Evolutionary conservation across 345 rosid genomes (phyloP).

Genomic region (Odontarrhena argentea): DNA sequence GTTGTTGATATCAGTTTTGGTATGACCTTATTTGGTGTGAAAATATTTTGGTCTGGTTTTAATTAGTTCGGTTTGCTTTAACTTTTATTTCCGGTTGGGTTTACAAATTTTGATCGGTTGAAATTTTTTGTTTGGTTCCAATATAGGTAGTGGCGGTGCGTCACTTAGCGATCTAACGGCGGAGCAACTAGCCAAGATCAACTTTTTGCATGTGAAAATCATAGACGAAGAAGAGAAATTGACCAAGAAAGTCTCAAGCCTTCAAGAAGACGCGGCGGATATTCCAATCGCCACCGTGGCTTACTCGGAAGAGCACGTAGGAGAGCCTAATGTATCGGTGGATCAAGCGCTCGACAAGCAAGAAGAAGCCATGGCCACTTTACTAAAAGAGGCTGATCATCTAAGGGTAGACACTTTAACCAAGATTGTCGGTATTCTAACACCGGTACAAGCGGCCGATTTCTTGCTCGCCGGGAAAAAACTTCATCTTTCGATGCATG

Average conservation of each 20-base stretch:
- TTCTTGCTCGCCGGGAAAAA: constrained; percentile 44
- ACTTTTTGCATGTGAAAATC: constrained; percentile 43
- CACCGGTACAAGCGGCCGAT: constrained; percentile 46
- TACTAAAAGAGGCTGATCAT: constrained; percentile 46
- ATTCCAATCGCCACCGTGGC: constrained; percentile 45
- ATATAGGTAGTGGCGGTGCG: constrained; percentile 26
- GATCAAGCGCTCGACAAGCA: constrained; percentile 40
- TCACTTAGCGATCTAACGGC: constrained; percentile 43
- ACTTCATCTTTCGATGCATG: constrained; percentile 49
- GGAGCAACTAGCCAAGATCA: constrained; percentile 37
- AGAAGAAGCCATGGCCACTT: constrained; percentile 37
- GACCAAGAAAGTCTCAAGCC: constrained; percentile 39
- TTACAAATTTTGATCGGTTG: neutral
- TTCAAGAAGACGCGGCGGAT: constrained; percentile 58
- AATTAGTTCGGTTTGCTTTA: neutral
- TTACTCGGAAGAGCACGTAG: constrained; percentile 5
- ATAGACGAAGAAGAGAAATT: constrained; percentile 47
- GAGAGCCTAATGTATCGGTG: constrained; percentile 31
- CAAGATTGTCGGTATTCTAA: constrained; percentile 37
- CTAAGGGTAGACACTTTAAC: constrained; percentile 44
- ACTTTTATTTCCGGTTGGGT: neutral
- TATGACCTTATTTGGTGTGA: too few relatives aligned
- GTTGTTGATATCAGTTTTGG: too few relatives aligned
- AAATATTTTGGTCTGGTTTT: neutral
- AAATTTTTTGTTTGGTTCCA: neutral